These are phyloP conservation scores for Tricholomella constricta DNA, from an alignment of 768 basidiomycete species.

Conservation along the genomic window DNA sequence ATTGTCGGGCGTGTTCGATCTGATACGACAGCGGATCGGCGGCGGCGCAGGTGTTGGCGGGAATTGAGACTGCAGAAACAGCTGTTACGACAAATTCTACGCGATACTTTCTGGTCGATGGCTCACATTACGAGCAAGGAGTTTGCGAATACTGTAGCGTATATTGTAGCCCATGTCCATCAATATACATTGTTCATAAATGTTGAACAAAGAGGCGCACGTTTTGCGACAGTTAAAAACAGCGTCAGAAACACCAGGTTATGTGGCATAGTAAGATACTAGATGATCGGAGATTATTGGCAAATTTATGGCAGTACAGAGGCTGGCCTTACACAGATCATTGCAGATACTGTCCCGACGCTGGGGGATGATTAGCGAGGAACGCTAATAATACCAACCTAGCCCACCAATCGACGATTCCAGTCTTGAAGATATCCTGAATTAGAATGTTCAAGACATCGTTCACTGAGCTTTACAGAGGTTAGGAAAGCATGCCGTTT, in stretches of 20 bases:
- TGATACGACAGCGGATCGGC: neutral
- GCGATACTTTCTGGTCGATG: too few relatives aligned
- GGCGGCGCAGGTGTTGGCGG: constrained; percentile 9
- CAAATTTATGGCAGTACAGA: neutral
- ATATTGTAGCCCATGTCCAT: too few relatives aligned
- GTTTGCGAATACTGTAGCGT: constrained; percentile 10
- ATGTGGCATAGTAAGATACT: constrained; percentile 12
- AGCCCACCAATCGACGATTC: constrained; percentile 10
- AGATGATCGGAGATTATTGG: neutral
- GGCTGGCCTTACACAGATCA: constrained; percentile 6
- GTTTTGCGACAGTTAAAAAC: constrained; percentile 9
- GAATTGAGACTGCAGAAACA: constrained; percentile 1
- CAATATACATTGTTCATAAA: too few relatives aligned
- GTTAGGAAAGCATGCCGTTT: neutral
- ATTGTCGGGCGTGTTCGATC: neutral
- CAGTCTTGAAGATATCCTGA: constrained; percentile 10
- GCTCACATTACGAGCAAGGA: constrained; percentile 10
- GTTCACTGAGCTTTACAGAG: constrained; percentile 2
- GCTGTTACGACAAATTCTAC: neutral
- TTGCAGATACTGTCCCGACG: constrained; percentile 9
- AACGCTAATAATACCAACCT: neutral
- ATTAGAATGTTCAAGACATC: neutral
- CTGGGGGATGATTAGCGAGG: neutral
- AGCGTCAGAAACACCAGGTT: constrained; percentile 11
- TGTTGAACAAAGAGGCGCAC: neutral